phyloP scores from a whole-genome alignment of 2,329 filamentous ascomycete species.

The Diaporthe citri region DNA sequence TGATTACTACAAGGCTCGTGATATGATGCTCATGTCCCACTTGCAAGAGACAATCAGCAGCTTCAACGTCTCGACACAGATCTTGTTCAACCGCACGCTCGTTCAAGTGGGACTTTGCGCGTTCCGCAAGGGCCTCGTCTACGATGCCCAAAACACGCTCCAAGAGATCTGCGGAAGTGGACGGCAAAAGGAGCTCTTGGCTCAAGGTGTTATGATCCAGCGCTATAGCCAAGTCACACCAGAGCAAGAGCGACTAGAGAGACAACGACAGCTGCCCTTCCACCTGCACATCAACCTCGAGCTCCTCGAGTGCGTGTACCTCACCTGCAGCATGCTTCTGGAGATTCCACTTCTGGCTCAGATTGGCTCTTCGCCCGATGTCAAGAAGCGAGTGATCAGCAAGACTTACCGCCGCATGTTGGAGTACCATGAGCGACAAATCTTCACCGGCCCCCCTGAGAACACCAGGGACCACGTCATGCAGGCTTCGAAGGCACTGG shows the following conservation, averaged over 20 bases:
- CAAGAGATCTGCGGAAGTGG: conserved; percentile 99
- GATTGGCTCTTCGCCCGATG: conserved; percentile 94
- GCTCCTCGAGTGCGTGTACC: conserved; percentile 96
- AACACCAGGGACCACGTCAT: conserved; percentile 99
- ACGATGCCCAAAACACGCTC: conserved; percentile 96
- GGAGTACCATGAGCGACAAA: conserved; percentile 99
- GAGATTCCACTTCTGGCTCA: conserved; percentile 98
- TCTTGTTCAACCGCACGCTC: conserved; percentile 97
- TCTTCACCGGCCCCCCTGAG: conserved; percentile 98
- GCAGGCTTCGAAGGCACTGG: conserved; percentile 97
- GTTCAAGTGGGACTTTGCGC: conserved; percentile 98
- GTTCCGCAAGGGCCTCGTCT: conserved; percentile 96
- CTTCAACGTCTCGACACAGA: conserved; percentile 97
- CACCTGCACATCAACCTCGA: conserved; percentile 99
- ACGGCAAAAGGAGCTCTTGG: conserved; percentile 96
- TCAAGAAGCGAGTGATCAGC: conserved; percentile 98
- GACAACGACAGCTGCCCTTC: conserved; percentile 97
- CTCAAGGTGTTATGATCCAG: conserved; percentile 98
- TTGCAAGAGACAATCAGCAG: conserved; percentile 96
- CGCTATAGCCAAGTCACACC: conserved; percentile 95
- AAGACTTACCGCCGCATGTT: conserved; percentile 99
- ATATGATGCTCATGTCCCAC: conserved; percentile 99
- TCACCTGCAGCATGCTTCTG: conserved; percentile 98
- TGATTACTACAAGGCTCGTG: conserved; percentile 96
- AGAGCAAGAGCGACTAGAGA: conserved; percentile 96